Conservation (phyloP, 1,284 basidiomycete genomes). For the Clitocybe nebularis region DNA sequence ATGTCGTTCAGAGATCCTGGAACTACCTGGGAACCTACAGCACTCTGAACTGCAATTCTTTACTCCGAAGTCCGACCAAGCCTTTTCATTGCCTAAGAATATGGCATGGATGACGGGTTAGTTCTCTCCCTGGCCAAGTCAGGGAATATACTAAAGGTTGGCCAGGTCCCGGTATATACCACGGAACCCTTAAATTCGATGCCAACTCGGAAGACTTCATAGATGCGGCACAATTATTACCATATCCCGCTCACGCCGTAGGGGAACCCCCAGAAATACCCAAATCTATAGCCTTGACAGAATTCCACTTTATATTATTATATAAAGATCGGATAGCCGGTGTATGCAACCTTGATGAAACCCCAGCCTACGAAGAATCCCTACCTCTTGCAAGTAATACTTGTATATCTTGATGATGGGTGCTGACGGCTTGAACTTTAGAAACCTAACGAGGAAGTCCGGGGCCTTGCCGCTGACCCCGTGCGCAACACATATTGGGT, state of each 20-base stretch:
- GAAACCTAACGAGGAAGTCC: slow-evolving; percentile 71
- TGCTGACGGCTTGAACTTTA: slow-evolving; percentile 25
- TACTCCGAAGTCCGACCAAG: slow-evolving; percentile 66
- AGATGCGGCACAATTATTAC: slow-evolving; percentile 69
- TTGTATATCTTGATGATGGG: background rate
- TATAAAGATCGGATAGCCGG: slow-evolving; percentile 80
- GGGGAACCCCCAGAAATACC: slow-evolving; percentile 42
- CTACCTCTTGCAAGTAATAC: slow-evolving; percentile 65
- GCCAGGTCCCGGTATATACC: slow-evolving; percentile 79
- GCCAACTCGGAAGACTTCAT: slow-evolving; percentile 71
- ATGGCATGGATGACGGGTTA: slow-evolving; percentile 90
- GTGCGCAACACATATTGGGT: slow-evolving; percentile 93
- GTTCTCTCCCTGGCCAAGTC: slow-evolving; percentile 42
- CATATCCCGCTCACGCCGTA: slow-evolving; percentile 49
- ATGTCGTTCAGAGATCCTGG: slow-evolving; percentile 65
- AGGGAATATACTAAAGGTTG: slow-evolving; percentile 81
- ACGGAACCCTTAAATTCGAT: slow-evolving; percentile 71
- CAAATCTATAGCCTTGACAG: slow-evolving; percentile 79
- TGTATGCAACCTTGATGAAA: slow-evolving; percentile 80
- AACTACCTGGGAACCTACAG: slow-evolving; percentile 74
- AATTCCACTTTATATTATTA: slow-evolving; percentile 90
- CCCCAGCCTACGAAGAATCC: slow-evolving; percentile 79
- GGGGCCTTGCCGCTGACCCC: slow-evolving; percentile 78
- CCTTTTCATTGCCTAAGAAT: slow-evolving; percentile 56
- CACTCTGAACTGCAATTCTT: slow-evolving; percentile 79